Evolutionary conservation across 306 rosid genomes (phyloP).

Genomic region (Boehmeria nivea): DNA sequence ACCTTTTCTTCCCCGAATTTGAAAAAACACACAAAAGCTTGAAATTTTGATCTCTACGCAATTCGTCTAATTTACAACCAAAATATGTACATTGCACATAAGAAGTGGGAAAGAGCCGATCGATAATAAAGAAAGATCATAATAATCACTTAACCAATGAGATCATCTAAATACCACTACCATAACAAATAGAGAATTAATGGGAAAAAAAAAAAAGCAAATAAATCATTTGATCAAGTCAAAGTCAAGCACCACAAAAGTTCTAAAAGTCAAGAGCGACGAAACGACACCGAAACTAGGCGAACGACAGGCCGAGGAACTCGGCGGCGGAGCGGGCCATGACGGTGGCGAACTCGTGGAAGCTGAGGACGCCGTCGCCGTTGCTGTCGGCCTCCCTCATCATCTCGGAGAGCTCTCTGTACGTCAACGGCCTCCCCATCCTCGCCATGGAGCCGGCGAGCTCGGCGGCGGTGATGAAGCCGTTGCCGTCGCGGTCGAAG

Average conservation of each 20-base stretch:
- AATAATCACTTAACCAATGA: too few relatives aligned
- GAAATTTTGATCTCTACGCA: too few relatives aligned
- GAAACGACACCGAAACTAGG: background rate
- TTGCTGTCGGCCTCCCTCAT: conserved; percentile 66
- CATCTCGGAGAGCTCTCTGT: conserved; percentile 59
- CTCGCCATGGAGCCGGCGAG: conserved; percentile 85
- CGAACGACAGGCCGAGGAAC: conserved; percentile 47
- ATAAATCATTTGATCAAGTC: background rate
- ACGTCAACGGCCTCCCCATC: conserved; percentile 75
- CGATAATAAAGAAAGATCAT: too few relatives aligned
- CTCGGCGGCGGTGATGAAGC: conserved; percentile 67
- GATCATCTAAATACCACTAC: too few relatives aligned
- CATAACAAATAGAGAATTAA: too few relatives aligned
- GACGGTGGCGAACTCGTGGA: conserved; percentile 54
- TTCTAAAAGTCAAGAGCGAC: too few relatives aligned
- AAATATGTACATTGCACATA: too few relatives aligned
- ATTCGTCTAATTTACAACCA: too few relatives aligned
- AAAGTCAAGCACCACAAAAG: background rate
- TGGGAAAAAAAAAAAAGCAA: background rate
- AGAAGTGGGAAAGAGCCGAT: too few relatives aligned
- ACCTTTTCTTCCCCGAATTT: too few relatives aligned
- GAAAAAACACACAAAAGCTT: too few relatives aligned
- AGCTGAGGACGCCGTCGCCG: conserved; percentile 82
- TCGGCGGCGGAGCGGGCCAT: conserved; percentile 78
- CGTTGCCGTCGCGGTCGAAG: conserved; percentile 84